Base-by-base conservation (phyloP, 2,329 filamentous ascomycete species). In the Coniochaeta sp. region DNA sequence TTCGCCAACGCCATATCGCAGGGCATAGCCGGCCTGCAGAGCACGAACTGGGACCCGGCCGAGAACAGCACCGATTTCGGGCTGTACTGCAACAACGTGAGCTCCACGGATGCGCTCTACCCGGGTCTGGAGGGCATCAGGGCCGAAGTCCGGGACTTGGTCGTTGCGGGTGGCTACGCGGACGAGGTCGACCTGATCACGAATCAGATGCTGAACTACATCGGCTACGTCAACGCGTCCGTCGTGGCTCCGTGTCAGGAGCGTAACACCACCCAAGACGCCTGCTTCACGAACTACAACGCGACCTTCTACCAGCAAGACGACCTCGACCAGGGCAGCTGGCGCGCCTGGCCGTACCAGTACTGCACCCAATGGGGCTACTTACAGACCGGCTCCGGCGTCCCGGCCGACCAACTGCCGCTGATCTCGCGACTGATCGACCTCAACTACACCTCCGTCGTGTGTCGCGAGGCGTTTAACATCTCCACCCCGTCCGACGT, bases 341-440 rank as follows among this genome's bases (percentile, higher is more conserved):
- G 69, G 68, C 73, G 80, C 0, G 70, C 76, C 26, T 84, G 81
- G 81, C 65, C 72, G 0, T 84, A 80, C 65, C 82, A 84, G 62
- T 79, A 78, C 42, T 84, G 81, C 72, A 83, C 80, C 6, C 77
- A 84, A 80, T 95, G 89, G 90, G 91, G 90, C 10, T 95, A 85
- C 73, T 84, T 93, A 57, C 83, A 88, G 64, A 91, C 89, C 0
- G 90, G 91, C 55, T 87, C 84, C 4, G 84, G 86, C 28, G 85
- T 87, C 0, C 90, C 90, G 0, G 66, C 75, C 0, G 75, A 83
- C 61, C 80, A 86, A 59, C 80, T 88, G 1, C 87, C 91, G 0
- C 72, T 96, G 6, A 78, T 95, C 57, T 93, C 90, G 0, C 87
- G 91, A 16, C 79, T 85, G 3, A 77, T 91, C 38, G 82, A 87